These are phyloP conservation scores for Marasmius sp. DNA, from an alignment of 1,284 basidiomycete species.

Conservation along the genomic window DNA sequence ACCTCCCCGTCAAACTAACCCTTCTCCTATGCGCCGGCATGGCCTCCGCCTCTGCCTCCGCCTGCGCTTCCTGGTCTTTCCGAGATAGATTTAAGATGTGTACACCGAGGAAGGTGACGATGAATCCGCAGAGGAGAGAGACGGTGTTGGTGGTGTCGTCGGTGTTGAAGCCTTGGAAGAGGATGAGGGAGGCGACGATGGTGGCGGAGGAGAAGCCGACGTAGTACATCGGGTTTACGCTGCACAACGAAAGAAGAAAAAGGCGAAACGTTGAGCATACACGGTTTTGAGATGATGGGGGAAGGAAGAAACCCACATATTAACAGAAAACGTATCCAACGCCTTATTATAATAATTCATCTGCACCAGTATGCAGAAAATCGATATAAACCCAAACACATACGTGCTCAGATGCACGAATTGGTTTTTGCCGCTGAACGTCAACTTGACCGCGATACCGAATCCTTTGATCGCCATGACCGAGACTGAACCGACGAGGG, in stretches of 20 bases:
- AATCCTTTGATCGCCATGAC: slow-evolving; percentile 90
- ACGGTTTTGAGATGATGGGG: not conserved
- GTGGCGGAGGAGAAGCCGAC: slow-evolving; percentile 98
- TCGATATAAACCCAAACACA: slow-evolving; percentile 86
- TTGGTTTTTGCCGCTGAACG: slow-evolving; percentile 93
- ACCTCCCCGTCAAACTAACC: slow-evolving; percentile 63
- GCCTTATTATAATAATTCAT: slow-evolving; percentile 99
- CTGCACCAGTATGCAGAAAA: slow-evolving; percentile 88
- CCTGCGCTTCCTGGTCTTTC: slow-evolving; percentile 56
- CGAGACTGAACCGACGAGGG: slow-evolving; percentile 76
- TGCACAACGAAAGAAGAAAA: slow-evolving; percentile 27
- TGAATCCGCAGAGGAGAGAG: slow-evolving; percentile 85
- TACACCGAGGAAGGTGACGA: slow-evolving; percentile 90
- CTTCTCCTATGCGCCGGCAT: slow-evolving; percentile 40
- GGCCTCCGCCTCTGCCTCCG: slow-evolving; percentile 66
- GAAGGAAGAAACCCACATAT: slow-evolving; percentile 69
- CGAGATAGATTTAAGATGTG: slow-evolving; percentile 88
- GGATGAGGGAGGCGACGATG: slow-evolving; percentile 90
- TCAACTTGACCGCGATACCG: slow-evolving; percentile 90
- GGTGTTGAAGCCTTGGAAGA: slow-evolving; percentile 98
- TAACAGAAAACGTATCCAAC: slow-evolving; percentile 95
- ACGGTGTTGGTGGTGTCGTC: slow-evolving; percentile 78
- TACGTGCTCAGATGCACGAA: slow-evolving; percentile 95
- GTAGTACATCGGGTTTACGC: slow-evolving; percentile 98
- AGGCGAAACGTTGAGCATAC: no score